Conservation (phyloP, 2,329 filamentous ascomycete species). For the Beauveria asiatica region DNA sequence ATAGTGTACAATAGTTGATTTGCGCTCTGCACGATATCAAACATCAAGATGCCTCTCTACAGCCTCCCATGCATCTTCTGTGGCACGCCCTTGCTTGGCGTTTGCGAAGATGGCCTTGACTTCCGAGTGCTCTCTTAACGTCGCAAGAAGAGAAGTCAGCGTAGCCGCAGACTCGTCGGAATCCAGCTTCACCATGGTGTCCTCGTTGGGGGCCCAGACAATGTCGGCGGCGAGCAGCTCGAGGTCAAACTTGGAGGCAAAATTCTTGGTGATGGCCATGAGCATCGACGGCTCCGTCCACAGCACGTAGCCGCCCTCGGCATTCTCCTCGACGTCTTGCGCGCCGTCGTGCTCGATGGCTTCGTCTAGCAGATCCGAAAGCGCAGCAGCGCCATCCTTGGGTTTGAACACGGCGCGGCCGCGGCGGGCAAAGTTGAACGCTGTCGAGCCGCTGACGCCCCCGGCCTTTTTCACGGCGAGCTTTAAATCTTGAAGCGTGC, state of each 20-base stretch:
- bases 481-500: constrained; percentile 66
- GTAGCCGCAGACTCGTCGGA: constrained; percentile 44
- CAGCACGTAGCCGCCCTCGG: constrained; percentile 61
- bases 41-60: constrained; percentile 46
- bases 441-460: constrained; percentile 63
- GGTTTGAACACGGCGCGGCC: constrained; percentile 64
- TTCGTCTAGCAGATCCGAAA: constrained; percentile 70
- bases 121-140: constrained; percentile 58
- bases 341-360: constrained; percentile 74
- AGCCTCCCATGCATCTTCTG: constrained; percentile 45
- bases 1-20: constrained; percentile 4
- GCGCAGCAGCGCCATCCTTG: constrained; percentile 39
- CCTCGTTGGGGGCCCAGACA: constrained; percentile 74
- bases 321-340: constrained; percentile 60
- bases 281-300: constrained; percentile 29
- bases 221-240: constrained; percentile 70
- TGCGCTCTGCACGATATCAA: constrained; percentile 19
- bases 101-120: constrained; percentile 79
- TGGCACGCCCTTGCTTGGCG: constrained; percentile 39
- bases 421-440: constrained; percentile 76
- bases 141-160: constrained; percentile 51
- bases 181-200: constrained; percentile 60
- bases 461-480: constrained; percentile 61
- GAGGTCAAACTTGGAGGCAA: constrained; percentile 56
- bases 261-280: constrained; percentile 28